Evolutionary conservation across 1,139 yeast species (phyloP).

Genomic region (Kazachstania sp.): DNA sequence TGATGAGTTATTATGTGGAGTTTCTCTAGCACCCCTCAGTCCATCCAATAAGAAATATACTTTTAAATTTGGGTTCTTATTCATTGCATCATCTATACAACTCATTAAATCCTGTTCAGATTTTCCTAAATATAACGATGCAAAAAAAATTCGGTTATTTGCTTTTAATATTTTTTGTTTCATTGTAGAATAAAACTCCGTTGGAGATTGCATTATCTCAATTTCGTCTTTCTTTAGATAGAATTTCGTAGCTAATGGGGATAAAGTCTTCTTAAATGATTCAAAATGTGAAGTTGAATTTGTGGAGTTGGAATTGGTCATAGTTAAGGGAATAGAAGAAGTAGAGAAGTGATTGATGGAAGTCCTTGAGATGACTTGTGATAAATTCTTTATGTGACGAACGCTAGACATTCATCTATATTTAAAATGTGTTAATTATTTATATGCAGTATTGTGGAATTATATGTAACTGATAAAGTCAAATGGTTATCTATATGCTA

Average conservation of each 20-base stretch:
- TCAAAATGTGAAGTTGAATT: constrained; percentile 4
- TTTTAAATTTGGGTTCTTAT: constrained; percentile 48
- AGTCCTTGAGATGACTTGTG: not conserved
- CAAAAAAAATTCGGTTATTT: constrained; percentile 59
- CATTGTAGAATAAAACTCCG: constrained; percentile 56
- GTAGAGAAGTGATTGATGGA: not conserved
- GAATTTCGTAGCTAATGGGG: constrained; percentile 41
- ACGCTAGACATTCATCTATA: constrained; percentile 1
- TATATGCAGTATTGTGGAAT: not conserved
- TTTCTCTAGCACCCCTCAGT: constrained; percentile 86
- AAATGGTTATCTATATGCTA: not conserved
- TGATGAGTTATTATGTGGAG: constrained; percentile 60
- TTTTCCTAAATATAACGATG: constrained; percentile 83
- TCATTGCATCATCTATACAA: constrained; percentile 52
- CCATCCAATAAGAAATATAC: constrained; percentile 80
- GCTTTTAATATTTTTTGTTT: constrained; percentile 48
- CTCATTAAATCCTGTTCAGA: constrained; percentile 64
- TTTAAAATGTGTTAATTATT: not conserved
- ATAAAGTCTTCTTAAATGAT: constrained; percentile 11
- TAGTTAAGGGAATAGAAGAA: not conserved
- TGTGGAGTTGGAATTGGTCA: not conserved
- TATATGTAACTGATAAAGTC: not conserved
- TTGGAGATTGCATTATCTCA: constrained; percentile 57
- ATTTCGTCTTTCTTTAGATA: constrained; percentile 50
- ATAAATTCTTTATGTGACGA: not conserved